Base-by-base conservation (phyloP, 2,329 filamentous ascomycete species). In the Colletotrichum chlorophyti region DNA sequence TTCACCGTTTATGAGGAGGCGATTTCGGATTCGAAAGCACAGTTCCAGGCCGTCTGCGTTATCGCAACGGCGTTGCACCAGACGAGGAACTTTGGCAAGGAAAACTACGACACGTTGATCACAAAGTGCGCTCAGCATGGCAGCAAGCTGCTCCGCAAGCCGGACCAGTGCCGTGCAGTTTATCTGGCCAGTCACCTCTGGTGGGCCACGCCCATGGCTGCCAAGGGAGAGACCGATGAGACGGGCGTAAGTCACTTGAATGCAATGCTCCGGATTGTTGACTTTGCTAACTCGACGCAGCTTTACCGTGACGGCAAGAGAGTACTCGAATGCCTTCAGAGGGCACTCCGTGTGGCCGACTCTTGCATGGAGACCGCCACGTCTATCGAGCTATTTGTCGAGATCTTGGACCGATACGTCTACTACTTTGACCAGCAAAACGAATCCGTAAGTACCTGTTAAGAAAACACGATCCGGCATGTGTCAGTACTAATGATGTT, bases 391-490 rank as follows among this genome's bases (percentile, higher is more conserved):
- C 83, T 99, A 45, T 99, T 99, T 75, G 94, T 99, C 55, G 95
- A 99, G 77, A 99, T 99, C 63, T 79, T 99, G 53, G 97, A 99
- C 74, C 88, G 95, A 74, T 99, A 99, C 72, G 93, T 98, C 50
- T 99, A 99, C 75, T 99, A 98, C 79, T 99, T 97, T 78, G 95
- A 99, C 74, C 94, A 99, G 74, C 92, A 97, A 72, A 99, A 99
- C 75, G 95, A 99, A 77, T 93, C 93, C 65, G 95, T 85, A 72
- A 69, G 82, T 70, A 3, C 1, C 15, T 2, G n/a, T n/a, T n/a
- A n/a, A n/a, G n/a, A n/a, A n/a, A n/a, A 3, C 5, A 12, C 7
- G 6, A 15, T 10, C 6, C n/a, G 7, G 1, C 3, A 15, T 17
- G 12, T 12, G 19, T 17, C 1, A 21, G 21, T 41, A 29, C 29